Evolutionary conservation across 192 early-diverging fungal genomes (phyloP).

Genomic region (Glomus cerebriforme): DNA sequence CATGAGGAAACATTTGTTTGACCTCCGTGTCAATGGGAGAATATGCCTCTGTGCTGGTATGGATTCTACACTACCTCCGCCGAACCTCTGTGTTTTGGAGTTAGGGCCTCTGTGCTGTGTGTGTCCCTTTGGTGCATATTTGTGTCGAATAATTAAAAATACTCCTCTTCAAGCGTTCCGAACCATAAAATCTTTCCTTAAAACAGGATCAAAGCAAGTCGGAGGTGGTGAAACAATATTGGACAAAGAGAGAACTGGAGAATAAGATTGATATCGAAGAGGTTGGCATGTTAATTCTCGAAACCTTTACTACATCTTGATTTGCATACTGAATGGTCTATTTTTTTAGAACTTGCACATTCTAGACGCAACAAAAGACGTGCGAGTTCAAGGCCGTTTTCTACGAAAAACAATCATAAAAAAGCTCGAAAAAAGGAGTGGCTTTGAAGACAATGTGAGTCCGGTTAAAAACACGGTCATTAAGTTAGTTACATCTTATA

Average conservation of each 20-base stretch:
- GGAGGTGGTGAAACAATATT: slow-evolving; percentile 17
- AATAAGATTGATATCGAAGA: slow-evolving; percentile 10
- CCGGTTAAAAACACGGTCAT: too few relatives aligned
- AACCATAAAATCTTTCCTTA: neutral
- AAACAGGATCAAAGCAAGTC: slow-evolving; percentile 3
- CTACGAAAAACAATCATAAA: slow-evolving; percentile 16
- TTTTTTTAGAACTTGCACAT: neutral
- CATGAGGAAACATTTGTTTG: neutral
- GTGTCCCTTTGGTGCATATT: slow-evolving; percentile 8
- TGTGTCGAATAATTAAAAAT: neutral
- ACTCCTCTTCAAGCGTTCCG: neutral
- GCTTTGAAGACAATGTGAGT: too few relatives aligned
- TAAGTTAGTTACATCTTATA: too few relatives aligned
- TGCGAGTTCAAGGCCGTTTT: neutral
- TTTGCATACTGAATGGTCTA: slow-evolving; percentile 7
- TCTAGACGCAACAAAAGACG: slow-evolving; percentile 12
- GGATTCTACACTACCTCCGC: slow-evolving; percentile 8
- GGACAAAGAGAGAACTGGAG: slow-evolving; percentile 12
- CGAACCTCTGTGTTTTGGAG: slow-evolving; percentile 14
- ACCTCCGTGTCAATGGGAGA: slow-evolving; percentile 19
- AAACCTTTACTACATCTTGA: slow-evolving; percentile 12
- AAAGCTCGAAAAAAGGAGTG: slow-evolving; percentile 1
- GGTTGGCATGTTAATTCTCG: slow-evolving; percentile 8
- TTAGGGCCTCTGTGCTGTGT: slow-evolving; percentile 10
- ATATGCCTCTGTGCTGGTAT: slow-evolving; percentile 8